Base-by-base conservation (phyloP, 805 yeast genomes). In the Debaryomyces maramus region DNA sequence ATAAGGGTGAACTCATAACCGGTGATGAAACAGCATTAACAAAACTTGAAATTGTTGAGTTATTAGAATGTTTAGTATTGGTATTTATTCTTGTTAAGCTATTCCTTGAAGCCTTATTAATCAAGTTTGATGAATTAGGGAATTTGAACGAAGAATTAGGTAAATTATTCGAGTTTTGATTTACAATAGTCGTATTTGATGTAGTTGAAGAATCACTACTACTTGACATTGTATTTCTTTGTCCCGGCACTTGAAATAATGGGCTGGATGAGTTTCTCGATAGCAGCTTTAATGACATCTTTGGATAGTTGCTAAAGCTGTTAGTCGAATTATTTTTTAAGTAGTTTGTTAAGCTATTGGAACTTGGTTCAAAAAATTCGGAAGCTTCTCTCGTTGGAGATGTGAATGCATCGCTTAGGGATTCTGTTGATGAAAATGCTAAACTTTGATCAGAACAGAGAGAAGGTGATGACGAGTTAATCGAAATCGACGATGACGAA, bases 1-100 rank as follows among this genome's bases (percentile, higher is more conserved):
- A 54, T 22, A 66, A 50, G 10, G 74, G 73, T 11, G 71, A 65
- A 46, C 65, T 56, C 17, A 61, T 51, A 13, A 55, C 46, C 13
- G 70, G 71, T 0, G 70, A 60, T 28, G 67, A 50, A 4, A 15
- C 32, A n/a, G 28, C 28, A 29, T 11, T 16, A 14, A 18, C 13
- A 7, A 17, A n/a, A 16, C 15, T 29, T 6, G 20, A 4, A 14
- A 11, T 11, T n/a, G 32, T 11, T 29, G 20, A 16, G 15, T 15
- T 29, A n/a, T 15, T 15, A 3, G 16, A 5, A 16, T 15, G 8
- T 14, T 29, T 29, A 3, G 20, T 17, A 15, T 15, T 15, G 16
- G 18, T 29, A 29, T 17, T 29, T 6, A 15, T 17, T 11, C 32
- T 7, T 6, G 32, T 10, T 8, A 16, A 16, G n/a, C n/a, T n/a